Conservation (phyloP, 331 rosid genomes). For the Stylosanthes scabra region DNA sequence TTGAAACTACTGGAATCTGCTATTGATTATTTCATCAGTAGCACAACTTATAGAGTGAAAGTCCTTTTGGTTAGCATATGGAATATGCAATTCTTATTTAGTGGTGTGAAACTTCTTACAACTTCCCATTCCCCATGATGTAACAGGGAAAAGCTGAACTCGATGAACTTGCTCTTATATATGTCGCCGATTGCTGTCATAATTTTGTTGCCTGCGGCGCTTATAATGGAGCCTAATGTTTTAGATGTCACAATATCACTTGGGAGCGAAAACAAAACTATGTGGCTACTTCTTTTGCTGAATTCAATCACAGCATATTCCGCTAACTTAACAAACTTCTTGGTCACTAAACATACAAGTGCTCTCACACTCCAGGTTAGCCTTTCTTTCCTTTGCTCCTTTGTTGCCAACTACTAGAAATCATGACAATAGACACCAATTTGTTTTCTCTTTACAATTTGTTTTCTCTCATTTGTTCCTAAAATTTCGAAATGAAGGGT, state of each 20-base stretch:
- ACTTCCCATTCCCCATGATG: slow-evolving; percentile 34
- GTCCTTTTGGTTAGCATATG: background rate
- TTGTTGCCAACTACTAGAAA: background rate
- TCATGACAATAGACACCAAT: background rate
- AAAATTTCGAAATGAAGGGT: background rate
- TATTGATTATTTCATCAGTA: background rate
- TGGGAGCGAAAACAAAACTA: slow-evolving; percentile 72
- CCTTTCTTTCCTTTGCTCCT: slow-evolving; percentile 5
- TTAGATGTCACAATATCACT: slow-evolving; percentile 62
- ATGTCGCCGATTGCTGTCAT: slow-evolving; percentile 93
- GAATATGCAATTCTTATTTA: background rate
- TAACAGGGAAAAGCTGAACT: slow-evolving; percentile 94
- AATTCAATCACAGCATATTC: slow-evolving; percentile 85
- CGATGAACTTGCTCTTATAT: slow-evolving; percentile 90
- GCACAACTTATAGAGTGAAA: slow-evolving; percentile 4
- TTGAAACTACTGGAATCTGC: slow-evolving; percentile 1
- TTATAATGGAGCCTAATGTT: slow-evolving; percentile 91
- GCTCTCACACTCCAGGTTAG: slow-evolving; percentile 95
- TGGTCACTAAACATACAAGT: slow-evolving; percentile 96
- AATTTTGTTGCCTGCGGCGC: slow-evolving; percentile 81
- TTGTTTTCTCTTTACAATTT: background rate
- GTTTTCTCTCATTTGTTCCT: no score
- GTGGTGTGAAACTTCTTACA: slow-evolving; percentile 21
- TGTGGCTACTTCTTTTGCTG: slow-evolving; percentile 90
- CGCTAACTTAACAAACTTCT: slow-evolving; percentile 92